A percentile compares a stretch with the other conserved stretches of the same genome.
phyloP scores from a whole-genome alignment of 495 filamentous ascomycete genomes.

The Podospora bellae-mahoneyi region DNA sequence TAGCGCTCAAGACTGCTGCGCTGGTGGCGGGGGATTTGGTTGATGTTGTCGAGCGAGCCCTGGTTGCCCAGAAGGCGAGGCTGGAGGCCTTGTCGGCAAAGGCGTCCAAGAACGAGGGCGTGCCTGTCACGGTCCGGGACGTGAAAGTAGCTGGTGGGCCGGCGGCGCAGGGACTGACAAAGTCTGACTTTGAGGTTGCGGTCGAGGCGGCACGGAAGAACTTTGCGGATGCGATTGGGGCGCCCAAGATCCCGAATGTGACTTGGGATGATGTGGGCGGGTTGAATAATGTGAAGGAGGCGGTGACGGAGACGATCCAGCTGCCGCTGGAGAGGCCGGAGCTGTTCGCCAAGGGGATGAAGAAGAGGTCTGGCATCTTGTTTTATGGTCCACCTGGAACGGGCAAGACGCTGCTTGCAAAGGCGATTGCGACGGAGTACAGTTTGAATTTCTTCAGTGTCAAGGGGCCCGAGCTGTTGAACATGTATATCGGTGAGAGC shows the following conservation, averaged over 20 bases:
- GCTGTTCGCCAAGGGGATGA: conserved; percentile 96
- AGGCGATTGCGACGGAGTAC: conserved; percentile 97
- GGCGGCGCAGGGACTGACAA: conserved; percentile 71
- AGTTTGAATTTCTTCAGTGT: conserved; percentile 98
- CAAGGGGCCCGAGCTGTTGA: conserved; percentile 94
- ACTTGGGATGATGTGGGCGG: conserved; percentile 96
- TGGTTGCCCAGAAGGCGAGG: conserved; percentile 67
- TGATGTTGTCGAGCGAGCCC: conserved; percentile 88
- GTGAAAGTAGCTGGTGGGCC: conserved; percentile 87
- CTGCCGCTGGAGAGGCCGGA: conserved; percentile 89
- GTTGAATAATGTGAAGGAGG: conserved; percentile 87
- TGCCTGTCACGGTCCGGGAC: conserved; percentile 65
- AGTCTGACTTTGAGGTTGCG: conserved; percentile 80
- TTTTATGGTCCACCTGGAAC: conserved; percentile 98
- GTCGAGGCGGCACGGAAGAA: conserved; percentile 95
- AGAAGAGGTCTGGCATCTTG: conserved; percentile 94
- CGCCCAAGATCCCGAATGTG: conserved; percentile 97
- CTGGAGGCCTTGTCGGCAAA: conserved; percentile 62
- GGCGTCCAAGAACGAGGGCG: conserved; percentile 27
- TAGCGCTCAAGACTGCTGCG: conserved; percentile 93
- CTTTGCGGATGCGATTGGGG: conserved; percentile 94
- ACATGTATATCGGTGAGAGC: conserved; percentile 99
- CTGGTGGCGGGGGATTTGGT: conserved; percentile 91
- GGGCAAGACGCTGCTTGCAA: conserved; percentile 93
- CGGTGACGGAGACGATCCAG: conserved; percentile 94